Percentiles rank a stretch among this genome's conserved stretches.
Conservation (phyloP, 345 rosid species). For the Microthlaspi erraticum region DNA sequence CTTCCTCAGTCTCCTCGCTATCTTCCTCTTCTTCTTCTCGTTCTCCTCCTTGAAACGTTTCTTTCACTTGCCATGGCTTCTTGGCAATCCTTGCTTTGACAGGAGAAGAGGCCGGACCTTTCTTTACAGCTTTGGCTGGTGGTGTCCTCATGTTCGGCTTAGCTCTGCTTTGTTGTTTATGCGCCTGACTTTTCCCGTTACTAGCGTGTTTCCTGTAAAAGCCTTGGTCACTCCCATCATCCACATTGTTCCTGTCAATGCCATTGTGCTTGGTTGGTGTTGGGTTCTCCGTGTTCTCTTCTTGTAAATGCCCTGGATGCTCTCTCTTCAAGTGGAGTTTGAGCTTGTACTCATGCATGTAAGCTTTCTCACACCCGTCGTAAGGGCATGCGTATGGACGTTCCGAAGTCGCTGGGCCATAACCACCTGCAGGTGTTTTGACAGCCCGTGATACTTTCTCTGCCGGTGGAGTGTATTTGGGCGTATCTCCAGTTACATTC, state of each 20-base stretch:
- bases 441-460: conserved; percentile 69
- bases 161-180: conserved; percentile 61
- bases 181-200: conserved; percentile 60
- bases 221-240: conserved; percentile 87
- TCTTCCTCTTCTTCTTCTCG: conserved; percentile 76
- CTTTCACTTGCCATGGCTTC: conserved; percentile 72
- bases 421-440: conserved; percentile 61
- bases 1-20: conserved; percentile 90
- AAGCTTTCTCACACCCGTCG: conserved; percentile 89
- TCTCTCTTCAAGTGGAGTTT: conserved; percentile 92
- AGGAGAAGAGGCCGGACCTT: conserved; percentile 66
- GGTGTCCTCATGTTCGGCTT: conserved; percentile 74
- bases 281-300: conserved; percentile 71
- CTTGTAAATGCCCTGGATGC: conserved; percentile 82
- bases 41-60: conserved; percentile 68
- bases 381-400: conserved; percentile 95
- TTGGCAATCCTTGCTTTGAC: conserved; percentile 52
- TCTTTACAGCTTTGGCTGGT: conserved; percentile 63
- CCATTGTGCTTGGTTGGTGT: conserved; percentile 38
- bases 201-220: conserved; percentile 60
- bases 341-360: conserved; percentile 97
- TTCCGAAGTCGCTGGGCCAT: conserved; percentile 71
- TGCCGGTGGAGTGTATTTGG: conserved; percentile 76
- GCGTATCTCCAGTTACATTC: conserved; percentile 58
- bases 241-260: conserved; percentile 68